Evolutionary conservation across 192 early-diverging fungal species (phyloP).

Genomic region (Coemansia sp.): DNA sequence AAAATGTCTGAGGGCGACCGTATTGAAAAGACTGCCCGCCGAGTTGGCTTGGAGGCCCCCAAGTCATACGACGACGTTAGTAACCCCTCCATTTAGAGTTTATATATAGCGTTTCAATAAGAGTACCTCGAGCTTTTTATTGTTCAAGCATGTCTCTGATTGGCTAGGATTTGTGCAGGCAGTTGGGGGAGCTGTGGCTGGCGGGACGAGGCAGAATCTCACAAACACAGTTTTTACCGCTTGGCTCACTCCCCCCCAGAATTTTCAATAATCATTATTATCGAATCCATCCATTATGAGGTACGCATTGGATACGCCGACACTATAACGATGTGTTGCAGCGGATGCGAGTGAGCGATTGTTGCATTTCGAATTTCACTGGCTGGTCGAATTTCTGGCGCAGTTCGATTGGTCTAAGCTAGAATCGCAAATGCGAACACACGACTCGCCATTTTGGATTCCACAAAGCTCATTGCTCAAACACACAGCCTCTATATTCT

Average conservation of each 20-base stretch:
- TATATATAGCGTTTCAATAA: background rate
- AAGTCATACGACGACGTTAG: slow-evolving; percentile 10
- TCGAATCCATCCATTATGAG: slow-evolving; percentile 28
- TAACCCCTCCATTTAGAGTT: background rate
- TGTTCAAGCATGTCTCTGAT: background rate
- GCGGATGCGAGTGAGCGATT: background rate
- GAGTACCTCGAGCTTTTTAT: no score
- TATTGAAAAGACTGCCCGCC: slow-evolving; percentile 37
- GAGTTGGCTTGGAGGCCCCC: slow-evolving; percentile 40
- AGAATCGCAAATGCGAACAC: background rate
- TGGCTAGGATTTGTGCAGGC: background rate
- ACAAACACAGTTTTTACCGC: background rate
- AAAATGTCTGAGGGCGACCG: slow-evolving; percentile 37
- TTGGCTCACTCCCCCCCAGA: background rate
- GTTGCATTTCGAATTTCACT: background rate
- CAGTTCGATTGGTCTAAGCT: background rate
- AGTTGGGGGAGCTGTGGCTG: background rate
- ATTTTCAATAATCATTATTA: slow-evolving; percentile 4
- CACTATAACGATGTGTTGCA: background rate
- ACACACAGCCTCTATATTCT: background rate
- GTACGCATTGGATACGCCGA: slow-evolving; percentile 18
- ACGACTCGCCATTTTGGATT: background rate
- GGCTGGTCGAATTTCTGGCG: background rate
- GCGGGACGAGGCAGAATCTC: background rate
- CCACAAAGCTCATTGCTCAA: background rate